phyloP scores from a whole-genome alignment of 192 early-diverging fungal species.

The Chytriomyces sp. region DNA sequence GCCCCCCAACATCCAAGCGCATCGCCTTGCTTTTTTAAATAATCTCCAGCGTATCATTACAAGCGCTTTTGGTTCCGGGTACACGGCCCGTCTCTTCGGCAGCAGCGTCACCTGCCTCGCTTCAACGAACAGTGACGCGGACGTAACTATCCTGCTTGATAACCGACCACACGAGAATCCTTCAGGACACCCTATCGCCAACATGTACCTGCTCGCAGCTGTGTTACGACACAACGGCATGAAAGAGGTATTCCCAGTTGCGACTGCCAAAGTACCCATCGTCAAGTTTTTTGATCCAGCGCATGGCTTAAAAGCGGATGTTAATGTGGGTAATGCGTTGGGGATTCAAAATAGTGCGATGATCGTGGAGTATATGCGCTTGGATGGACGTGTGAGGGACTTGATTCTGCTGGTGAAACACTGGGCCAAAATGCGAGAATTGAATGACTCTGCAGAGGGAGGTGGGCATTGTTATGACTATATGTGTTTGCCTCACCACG shows the following conservation, averaged over 20 bases:
- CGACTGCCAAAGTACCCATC: conserved; percentile 48
- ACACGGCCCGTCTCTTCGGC: conserved; percentile 46
- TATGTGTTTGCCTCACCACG: neutral
- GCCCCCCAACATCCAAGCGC: neutral
- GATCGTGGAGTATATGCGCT: conserved; percentile 37
- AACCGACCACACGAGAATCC: conserved; percentile 14
- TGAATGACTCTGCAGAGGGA: conserved; percentile 48
- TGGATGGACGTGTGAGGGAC: conserved; percentile 44
- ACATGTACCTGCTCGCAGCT: conserved; percentile 35
- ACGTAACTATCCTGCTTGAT: conserved; percentile 32
- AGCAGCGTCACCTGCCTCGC: conserved; percentile 47
- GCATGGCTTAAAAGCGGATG: conserved; percentile 33
- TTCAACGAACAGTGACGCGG: conserved; percentile 42
- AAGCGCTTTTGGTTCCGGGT: conserved; percentile 10
- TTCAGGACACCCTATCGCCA: conserved; percentile 19
- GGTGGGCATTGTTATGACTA: conserved; percentile 22
- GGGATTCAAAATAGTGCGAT: conserved; percentile 49
- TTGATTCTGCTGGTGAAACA: conserved; percentile 52
- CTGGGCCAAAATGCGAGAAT: conserved; percentile 43
- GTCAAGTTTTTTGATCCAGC: conserved; percentile 51
- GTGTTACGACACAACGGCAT: conserved; percentile 36
- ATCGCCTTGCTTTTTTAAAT: conserved; percentile 21
- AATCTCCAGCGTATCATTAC: conserved; percentile 29
- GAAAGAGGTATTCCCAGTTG: conserved; percentile 38
- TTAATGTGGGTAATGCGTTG: conserved; percentile 49